Evolutionary conservation across 2,329 filamentous ascomycete species (phyloP), one percentile per base, ranked within the genome.

Genomic region (Pseudogymnoascus sp.): DNA sequence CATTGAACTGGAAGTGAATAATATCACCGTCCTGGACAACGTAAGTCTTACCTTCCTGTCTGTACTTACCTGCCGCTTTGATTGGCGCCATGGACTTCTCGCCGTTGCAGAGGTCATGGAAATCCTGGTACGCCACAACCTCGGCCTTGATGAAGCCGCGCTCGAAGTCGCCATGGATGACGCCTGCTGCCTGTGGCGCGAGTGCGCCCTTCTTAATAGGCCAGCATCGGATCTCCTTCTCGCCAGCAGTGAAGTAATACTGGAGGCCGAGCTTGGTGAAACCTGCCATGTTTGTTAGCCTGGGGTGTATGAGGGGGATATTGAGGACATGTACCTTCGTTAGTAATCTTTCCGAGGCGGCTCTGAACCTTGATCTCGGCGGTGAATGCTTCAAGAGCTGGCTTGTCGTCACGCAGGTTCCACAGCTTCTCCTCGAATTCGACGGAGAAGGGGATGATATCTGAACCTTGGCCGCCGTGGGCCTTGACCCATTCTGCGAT

Each of bases 181-280:
- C 75, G 1, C 75, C 75, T 8, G 75, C 75, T 2, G 76, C 75
- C 63, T 77, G 75, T 0, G 75, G 75, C 1, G 75, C 75, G 0
- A 74, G 66, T 33, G 72, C 74, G 0, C 75, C 74, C 17, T 66
- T 69, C 3, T 70, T 74, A 37, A 77, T 73, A 0, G 75, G 76
- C 76, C 76, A 78, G 64, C 76, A 78, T 60, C 75, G 68, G 41
- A 78, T 74, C 65, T 78, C 76, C 67, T 78, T 78, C 71, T 78
- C 76, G 15, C 75, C 76, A 63, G 75, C 76, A 64, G 75, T 78
- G 61, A 78, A 78, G 67, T 77, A 78, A 65, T 78, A 78, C 62
- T 77, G 75, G 50, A 78, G 61, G 5, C 76, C 76, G 7, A 78
- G 71, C 66, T 77, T 78, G 1, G 69, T 76, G 60, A 77, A 78